Conservation (phyloP, 2,329 filamentous ascomycete genomes). For the Pseudocercospora cruenta region DNA sequence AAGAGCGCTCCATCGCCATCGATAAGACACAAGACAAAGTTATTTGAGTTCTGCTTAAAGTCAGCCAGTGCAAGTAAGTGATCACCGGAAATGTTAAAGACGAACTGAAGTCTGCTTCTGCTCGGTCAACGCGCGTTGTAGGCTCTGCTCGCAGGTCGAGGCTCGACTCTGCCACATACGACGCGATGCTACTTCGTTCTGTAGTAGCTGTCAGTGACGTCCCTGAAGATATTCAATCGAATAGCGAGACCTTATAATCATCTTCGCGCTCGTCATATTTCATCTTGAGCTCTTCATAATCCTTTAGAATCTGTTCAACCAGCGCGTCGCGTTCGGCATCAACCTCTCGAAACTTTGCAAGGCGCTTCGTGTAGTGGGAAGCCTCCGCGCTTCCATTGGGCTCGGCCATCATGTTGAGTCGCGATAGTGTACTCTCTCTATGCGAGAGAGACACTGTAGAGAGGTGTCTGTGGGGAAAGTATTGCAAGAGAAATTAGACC, state of each 20-base stretch:
- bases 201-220: constrained; percentile 39
- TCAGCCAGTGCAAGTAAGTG: too few species aligned
- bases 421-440: neutral
- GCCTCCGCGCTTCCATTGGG: constrained; percentile 16
- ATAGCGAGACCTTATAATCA: neutral
- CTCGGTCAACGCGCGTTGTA: constrained; percentile 29
- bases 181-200: constrained; percentile 42
- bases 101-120: constrained; percentile 34
- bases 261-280: constrained; percentile 33
- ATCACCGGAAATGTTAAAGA: too few species aligned
- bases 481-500: neutral
- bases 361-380: constrained; percentile 26
- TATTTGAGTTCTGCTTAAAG: constrained; percentile 36
- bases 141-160: constrained; percentile 22
- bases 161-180: constrained; percentile 41
- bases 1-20: constrained; percentile 55
- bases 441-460: neutral
- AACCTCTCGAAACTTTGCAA: constrained; percentile 39
- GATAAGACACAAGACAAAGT: constrained; percentile 52
- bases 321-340: constrained; percentile 39
- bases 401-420: neutral
- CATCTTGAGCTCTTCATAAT: constrained; percentile 39
- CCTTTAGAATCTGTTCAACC: constrained; percentile 36
- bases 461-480: neutral
- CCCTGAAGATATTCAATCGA: neutral